Evolutionary conservation across 176 grass and related monocot species (phyloP).

Genomic region (barley (Hordeum vulgare)): DNA sequence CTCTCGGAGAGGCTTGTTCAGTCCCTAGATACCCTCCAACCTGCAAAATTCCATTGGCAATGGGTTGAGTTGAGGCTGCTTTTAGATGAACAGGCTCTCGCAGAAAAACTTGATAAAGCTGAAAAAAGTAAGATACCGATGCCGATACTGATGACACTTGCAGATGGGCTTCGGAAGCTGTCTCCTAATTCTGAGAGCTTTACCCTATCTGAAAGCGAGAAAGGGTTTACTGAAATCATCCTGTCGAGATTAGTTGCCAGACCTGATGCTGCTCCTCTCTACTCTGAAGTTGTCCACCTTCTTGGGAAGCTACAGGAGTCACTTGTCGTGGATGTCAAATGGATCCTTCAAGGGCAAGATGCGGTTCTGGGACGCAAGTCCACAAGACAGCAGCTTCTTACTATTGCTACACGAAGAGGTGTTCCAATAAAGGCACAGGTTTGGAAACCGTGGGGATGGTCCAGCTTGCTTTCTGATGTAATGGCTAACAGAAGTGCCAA

Average conservation of each 20-base stretch:
- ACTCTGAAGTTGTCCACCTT: conserved; percentile 88
- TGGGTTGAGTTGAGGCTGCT: conserved; percentile 98
- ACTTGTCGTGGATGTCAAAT: conserved; percentile 90
- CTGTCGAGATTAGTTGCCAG: conserved; percentile 87
- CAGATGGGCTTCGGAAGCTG: conserved; percentile 74
- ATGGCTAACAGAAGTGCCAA: conserved; percentile 54
- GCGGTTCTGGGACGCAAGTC: conserved; percentile 83
- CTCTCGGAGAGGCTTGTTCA: conserved; percentile 76
- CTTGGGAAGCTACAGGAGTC: conserved; percentile 94
- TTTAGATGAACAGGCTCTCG: conserved; percentile 94
- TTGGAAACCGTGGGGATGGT: conserved; percentile 99
- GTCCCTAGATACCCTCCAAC: conserved; percentile 82
- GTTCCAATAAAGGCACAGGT: conserved; percentile 62
- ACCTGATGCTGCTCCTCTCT: conserved; percentile 90
- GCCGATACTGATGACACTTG: conserved; percentile 38
- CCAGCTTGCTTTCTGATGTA: conserved; percentile 43
- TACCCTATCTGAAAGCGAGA: conserved; percentile 86
- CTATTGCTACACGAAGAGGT: conserved; percentile 61
- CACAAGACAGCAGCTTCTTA: conserved; percentile 90
- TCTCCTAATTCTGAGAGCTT: conserved; percentile 69
- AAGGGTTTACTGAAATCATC: conserved; percentile 95
- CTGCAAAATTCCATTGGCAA: conserved; percentile 99
- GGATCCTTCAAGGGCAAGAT: conserved; percentile 92
- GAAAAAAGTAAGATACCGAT: conserved; percentile 22
- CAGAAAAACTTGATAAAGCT: conserved; percentile 63